Conservation (phyloP, 139 green algal species). For the Chlorokybus atmophyticus region DNA sequence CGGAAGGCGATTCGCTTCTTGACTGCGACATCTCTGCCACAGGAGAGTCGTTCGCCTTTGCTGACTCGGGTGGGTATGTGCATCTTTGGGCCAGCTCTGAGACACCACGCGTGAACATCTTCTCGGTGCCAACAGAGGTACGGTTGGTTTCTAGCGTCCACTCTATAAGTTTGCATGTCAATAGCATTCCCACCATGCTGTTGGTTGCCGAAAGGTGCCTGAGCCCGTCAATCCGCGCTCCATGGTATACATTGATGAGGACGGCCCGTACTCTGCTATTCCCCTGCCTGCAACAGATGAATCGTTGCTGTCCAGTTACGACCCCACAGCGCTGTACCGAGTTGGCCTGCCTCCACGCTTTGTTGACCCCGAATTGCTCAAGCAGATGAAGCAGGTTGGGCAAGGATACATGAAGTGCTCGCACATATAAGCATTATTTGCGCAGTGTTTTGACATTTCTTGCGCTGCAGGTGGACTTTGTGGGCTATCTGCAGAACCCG, state of each 20-base stretch:
- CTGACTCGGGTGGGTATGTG: slow-evolving; percentile 53
- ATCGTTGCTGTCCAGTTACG: slow-evolving; percentile 41
- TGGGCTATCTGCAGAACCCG: slow-evolving; percentile 69
- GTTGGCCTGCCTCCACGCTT: slow-evolving; percentile 49
- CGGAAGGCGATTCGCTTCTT: slow-evolving; percentile 36
- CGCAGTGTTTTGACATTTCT: too few species aligned
- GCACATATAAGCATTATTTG: too few species aligned
- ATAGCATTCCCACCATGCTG: too few species aligned
- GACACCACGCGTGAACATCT: slow-evolving; percentile 19
- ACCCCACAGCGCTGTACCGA: slow-evolving; percentile 17
- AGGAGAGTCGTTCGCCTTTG: slow-evolving; percentile 59
- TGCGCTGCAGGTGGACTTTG: slow-evolving; percentile 49
- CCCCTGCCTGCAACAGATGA: slow-evolving; percentile 6
- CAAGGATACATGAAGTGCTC: too few species aligned
- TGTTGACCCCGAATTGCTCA: slow-evolving; percentile 40
- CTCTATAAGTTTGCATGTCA: too few species aligned
- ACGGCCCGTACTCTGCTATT: too few species aligned
- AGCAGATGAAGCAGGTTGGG: slow-evolving; percentile 44
- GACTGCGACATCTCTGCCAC: slow-evolving; percentile 13
- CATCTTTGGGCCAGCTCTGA: slow-evolving; percentile 52
- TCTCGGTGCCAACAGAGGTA: slow-evolving; percentile 15
- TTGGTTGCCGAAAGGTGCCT: too few species aligned
- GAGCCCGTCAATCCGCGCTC: too few species aligned
- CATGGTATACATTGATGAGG: too few species aligned
- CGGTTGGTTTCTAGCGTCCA: too few species aligned